Evolutionary conservation across 2,329 filamentous ascomycete species (phyloP), one percentile per base, ranked within the genome.

Genomic region (Fusarium penzigii): DNA sequence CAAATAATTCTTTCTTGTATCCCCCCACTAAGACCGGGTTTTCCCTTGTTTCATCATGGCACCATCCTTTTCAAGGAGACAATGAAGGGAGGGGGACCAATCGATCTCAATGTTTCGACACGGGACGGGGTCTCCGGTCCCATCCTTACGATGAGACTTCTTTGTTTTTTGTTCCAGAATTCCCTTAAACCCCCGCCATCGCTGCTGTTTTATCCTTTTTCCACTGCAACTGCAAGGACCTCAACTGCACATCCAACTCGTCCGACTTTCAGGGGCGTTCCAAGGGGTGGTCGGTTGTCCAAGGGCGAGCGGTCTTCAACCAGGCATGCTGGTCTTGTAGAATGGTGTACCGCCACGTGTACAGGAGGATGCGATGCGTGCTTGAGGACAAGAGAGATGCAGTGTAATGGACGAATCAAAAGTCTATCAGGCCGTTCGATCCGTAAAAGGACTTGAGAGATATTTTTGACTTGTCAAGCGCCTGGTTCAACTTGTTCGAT

Each of bases 1-100:
- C 7, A 25, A 25, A 25, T 25, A 25, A 25, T 25, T 25, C 20
- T 25, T 25, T 25, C 20, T 25, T 25, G 20, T 25, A 25, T 25
- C 20, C 20, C 20, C 20, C 20, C 20, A 25, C 20, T 7, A 25
- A 42, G 56, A 44, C 38, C 25, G 32, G 32, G 39, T 39, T 49
- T 42, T 25, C 36, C n/a, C 52, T 57, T 52, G 63, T 65, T 65
- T 65, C 63, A 65, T 51, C 52, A 49, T 51, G 61, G 54, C 48
- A 42, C 44, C 61, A 45, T 44, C 55, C 42, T 45, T 57, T 53
- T 62, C 20, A 25, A 25, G 52, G 62, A 50, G 57, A 46, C n/a
- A 14, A 36, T 5, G 32, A 36, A 36, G 32, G 20, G 20, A 25
- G 41, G 32, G 32, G 46, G 48, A 46, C 62, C 63, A 65, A 65